A percentile compares a stretch with the other conserved stretches of the same genome.
phyloP scores from a whole-genome alignment of 192 early-diverging fungal genomes.

The Backusella mclennaniae region DNA sequence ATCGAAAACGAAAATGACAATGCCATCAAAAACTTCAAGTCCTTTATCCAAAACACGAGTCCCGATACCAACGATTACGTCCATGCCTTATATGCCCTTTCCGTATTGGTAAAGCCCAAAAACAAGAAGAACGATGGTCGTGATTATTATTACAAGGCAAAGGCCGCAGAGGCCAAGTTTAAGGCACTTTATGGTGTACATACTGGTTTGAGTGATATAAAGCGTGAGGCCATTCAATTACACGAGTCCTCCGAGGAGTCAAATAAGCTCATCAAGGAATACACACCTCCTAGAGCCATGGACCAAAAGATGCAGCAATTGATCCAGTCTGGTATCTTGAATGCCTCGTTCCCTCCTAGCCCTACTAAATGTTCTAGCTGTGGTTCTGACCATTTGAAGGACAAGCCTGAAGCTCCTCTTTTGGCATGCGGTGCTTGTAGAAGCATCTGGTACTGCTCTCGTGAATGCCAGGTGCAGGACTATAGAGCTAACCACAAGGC shows the following conservation, averaged over 20 bases:
- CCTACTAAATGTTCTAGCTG: slow-evolving; percentile 48
- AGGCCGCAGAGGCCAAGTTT: slow-evolving; percentile 52
- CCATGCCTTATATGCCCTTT: slow-evolving; percentile 51
- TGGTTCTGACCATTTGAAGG: slow-evolving; percentile 33
- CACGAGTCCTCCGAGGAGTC: slow-evolving; percentile 38
- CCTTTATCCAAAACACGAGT: slow-evolving; percentile 46
- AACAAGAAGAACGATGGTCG: slow-evolving; percentile 46
- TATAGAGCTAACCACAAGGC: slow-evolving; percentile 27
- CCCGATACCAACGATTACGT: slow-evolving; percentile 53
- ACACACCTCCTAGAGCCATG: slow-evolving; percentile 10
- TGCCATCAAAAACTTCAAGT: slow-evolving; percentile 51
- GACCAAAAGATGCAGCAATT: slow-evolving; percentile 35
- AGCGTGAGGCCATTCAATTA: slow-evolving; percentile 41
- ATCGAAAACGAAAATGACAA: slow-evolving; percentile 39
- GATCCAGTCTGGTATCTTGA: slow-evolving; percentile 41
- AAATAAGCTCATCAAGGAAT: slow-evolving; percentile 22
- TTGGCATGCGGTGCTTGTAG: slow-evolving; percentile 53
- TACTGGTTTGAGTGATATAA: slow-evolving; percentile 50
- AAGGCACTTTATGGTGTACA: slow-evolving; percentile 49
- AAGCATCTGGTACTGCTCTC: slow-evolving; percentile 55
- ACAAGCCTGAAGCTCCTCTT: slow-evolving; percentile 42
- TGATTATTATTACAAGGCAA: slow-evolving; percentile 50
- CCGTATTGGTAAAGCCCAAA: slow-evolving; percentile 36
- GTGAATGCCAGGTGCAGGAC: slow-evolving; percentile 58
- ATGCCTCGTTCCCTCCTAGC: slow-evolving; percentile 41